Conservation (phyloP, 2,329 filamentous ascomycete species). For the Scytalidium lignicola region DNA sequence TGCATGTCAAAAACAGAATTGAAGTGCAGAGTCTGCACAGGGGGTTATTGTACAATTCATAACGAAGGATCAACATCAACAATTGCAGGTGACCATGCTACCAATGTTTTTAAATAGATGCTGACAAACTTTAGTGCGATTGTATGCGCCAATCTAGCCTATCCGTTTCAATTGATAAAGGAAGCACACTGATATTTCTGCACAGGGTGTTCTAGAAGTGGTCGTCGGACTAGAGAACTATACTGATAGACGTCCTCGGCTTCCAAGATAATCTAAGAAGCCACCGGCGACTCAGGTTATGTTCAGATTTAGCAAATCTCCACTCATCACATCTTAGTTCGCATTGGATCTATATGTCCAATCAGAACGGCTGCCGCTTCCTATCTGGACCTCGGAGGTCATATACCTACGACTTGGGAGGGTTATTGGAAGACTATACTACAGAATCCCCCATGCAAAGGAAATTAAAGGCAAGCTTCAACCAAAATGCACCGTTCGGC, state of each 20-base stretch:
- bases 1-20: conserved; percentile 71
- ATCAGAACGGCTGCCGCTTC: too few species aligned
- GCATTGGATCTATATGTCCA: too few species aligned
- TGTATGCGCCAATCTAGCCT: conserved; percentile 19
- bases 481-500: too few species aligned
- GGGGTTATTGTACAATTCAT: conserved; percentile 78
- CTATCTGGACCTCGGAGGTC: too few species aligned
- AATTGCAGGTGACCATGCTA: conserved; percentile 24
- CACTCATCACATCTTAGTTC: not conserved
- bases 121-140: conserved; percentile 26
- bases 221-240: conserved; percentile 7
- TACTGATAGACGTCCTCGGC: conserved; percentile 3
- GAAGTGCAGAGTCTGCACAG: conserved; percentile 65
- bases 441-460: too few species aligned
- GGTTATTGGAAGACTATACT: too few species aligned
- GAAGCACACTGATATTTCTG: not conserved
- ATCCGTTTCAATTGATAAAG: not conserved
- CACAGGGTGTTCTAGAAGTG: conserved; percentile 7
- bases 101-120: conserved; percentile 22
- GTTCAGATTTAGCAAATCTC: not conserved
- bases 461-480: too few species aligned
- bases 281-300: too few species aligned
- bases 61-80: conserved; percentile 75
- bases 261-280: not conserved
- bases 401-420: too few species aligned